Evolutionary conservation across 2,329 filamentous ascomycete species (phyloP).

Genomic region (Ophiocordyceps sinensis): DNA sequence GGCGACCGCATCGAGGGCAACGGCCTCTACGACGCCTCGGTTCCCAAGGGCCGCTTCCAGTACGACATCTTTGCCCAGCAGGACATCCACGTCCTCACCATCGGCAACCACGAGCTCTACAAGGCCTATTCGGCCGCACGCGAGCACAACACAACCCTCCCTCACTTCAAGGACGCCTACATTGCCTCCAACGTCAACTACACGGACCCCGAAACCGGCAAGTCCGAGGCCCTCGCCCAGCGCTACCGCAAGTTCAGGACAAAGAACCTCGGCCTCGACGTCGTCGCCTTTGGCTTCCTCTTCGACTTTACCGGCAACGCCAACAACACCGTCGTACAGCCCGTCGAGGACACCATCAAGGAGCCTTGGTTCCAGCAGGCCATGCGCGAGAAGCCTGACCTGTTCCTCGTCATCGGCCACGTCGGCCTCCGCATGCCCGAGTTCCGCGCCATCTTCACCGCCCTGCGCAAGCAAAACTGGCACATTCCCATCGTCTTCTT

Average conservation of each 20-base stretch:
- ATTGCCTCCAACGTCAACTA: constrained; percentile 91
- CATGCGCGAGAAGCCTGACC: constrained; percentile 69
- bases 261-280: constrained; percentile 69
- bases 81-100: constrained; percentile 68
- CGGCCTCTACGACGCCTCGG: constrained; percentile 80
- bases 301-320: constrained; percentile 87
- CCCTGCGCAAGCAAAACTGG: constrained; percentile 63
- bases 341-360: constrained; percentile 65
- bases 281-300: constrained; percentile 85
- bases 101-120: constrained; percentile 94
- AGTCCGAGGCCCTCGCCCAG: constrained; percentile 61
- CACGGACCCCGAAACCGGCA: constrained; percentile 54
- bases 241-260: constrained; percentile 84
- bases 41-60: constrained; percentile 76
- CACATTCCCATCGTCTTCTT: constrained; percentile 83
- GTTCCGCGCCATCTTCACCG: constrained; percentile 61
- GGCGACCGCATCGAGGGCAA: constrained; percentile 91
- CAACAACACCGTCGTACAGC: constrained; percentile 77
- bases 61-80: constrained; percentile 79
- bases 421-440: constrained; percentile 71
- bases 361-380: constrained; percentile 82
- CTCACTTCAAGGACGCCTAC: constrained; percentile 68
- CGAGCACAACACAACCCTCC: constrained; percentile 69
- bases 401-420: constrained; percentile 80
- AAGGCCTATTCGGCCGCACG: constrained; percentile 59